Conservation (phyloP, 805 yeast species). For the Isabelozyma gotoi region DNA sequence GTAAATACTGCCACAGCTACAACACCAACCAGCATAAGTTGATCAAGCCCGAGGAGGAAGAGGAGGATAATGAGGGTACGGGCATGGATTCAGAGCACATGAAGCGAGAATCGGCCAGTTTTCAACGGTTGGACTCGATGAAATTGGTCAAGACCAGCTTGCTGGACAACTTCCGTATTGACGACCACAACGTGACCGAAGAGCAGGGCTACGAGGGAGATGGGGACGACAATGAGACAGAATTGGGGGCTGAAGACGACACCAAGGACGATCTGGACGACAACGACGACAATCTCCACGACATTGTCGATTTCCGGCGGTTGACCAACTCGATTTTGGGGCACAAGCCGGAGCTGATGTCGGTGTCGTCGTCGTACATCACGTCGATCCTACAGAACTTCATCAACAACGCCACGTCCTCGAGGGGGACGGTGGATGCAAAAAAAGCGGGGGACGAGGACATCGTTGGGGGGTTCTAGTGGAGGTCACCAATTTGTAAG, state of each 20-base stretch:
- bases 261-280: conserved; percentile 13
- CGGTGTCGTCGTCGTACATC: conserved; percentile 21
- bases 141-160: conserved; percentile 34
- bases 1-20: conserved; percentile 84
- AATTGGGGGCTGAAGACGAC: background rate
- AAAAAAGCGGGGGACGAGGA: conserved; percentile 1
- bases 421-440: background rate
- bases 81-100: conserved; percentile 2
- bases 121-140: conserved; percentile 17
- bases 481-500: no score
- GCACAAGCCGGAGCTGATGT: background rate
- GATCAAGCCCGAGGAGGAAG: conserved; percentile 63
- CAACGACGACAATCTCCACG: conserved; percentile 17
- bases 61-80: conserved; percentile 25
- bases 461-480: conserved; percentile 3
- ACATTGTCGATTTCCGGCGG: conserved; percentile 26
- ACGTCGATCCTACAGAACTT: conserved; percentile 38
- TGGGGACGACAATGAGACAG: conserved; percentile 7
- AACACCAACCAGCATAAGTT: conserved; percentile 76
- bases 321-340: conserved; percentile 16
- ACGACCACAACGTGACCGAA: conserved; percentile 21
- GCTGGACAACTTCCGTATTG: conserved; percentile 37
- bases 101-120: conserved; percentile 7
- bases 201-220: conserved; percentile 24
- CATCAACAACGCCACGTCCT: conserved; percentile 25